phyloP scores from a whole-genome alignment of 1,139 yeast genomes.

The Kodamaea sp. region DNA sequence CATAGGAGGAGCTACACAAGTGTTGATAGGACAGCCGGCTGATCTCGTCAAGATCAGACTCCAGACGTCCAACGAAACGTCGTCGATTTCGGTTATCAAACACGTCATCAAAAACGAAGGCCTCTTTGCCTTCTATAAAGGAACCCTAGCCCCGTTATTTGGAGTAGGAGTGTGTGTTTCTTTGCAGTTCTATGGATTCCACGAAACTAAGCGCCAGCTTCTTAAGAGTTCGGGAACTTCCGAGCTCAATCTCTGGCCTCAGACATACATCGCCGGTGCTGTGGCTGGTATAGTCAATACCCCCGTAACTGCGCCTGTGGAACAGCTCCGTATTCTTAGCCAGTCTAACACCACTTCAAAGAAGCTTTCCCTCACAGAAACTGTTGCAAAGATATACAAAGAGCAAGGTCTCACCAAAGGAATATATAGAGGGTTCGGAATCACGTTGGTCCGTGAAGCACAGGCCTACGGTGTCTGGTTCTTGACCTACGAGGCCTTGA shows the following conservation, averaged over 20 bases:
- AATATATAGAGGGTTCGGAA: constrained; percentile 57
- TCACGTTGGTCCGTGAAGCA: constrained; percentile 66
- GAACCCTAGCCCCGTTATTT: constrained; percentile 47
- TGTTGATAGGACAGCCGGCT: constrained; percentile 73
- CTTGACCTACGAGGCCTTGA: constrained; percentile 64
- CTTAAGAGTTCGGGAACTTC: constrained; percentile 28
- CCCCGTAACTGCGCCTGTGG: constrained; percentile 72
- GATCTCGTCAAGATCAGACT: constrained; percentile 67
- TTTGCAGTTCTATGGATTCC: constrained; percentile 74
- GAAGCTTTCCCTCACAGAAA: constrained; percentile 42
- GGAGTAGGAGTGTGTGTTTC: constrained; percentile 78
- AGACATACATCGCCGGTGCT: constrained; percentile 73
- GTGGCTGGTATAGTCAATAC: constrained; percentile 77
- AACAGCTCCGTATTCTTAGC: constrained; percentile 69
- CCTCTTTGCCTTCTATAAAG: constrained; percentile 55
- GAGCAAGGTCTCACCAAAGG: constrained; percentile 52
- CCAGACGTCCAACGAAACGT: constrained; percentile 47
- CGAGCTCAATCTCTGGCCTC: constrained; percentile 54
- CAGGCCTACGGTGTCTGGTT: constrained; percentile 89
- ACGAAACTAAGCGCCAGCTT: constrained; percentile 69
- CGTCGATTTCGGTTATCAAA: constrained; percentile 51
- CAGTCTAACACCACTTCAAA: constrained; percentile 54
- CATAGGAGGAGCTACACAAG: constrained; percentile 64
- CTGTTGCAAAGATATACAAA: constrained; percentile 44
- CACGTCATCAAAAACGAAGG: constrained; percentile 64